Evolutionary conservation across 2,329 filamentous ascomycete species (phyloP).

Genomic region (Xenoacremonium recifei): DNA sequence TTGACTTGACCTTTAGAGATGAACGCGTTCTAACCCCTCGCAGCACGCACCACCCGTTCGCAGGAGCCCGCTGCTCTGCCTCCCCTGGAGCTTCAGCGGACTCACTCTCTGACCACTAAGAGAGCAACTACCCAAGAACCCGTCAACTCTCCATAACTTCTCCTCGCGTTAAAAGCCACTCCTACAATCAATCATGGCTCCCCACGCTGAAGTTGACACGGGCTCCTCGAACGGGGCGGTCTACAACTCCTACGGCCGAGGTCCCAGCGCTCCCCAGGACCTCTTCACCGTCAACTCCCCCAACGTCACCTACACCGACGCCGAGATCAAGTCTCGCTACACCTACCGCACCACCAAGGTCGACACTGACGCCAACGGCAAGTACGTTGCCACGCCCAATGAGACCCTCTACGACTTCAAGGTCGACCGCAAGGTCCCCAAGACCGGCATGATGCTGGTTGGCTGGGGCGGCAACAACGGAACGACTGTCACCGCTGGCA

Average conservation of each 20-base stretch:
- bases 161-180: slow-evolving; percentile 28
- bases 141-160: slow-evolving; percentile 24
- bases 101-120: slow-evolving; percentile 59
- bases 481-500: slow-evolving; percentile 93
- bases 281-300: slow-evolving; percentile 88
- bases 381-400: slow-evolving; percentile 79
- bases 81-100: slow-evolving; percentile 80
- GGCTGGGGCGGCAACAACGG: slow-evolving; percentile 99
- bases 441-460: slow-evolving; percentile 95
- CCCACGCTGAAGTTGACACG: slow-evolving; percentile 70
- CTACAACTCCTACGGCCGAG: slow-evolving; percentile 34
- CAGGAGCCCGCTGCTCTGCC: slow-evolving; percentile 91
- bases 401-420: slow-evolving; percentile 97
- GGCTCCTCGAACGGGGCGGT: slow-evolving; percentile 63
- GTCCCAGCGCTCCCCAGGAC: slow-evolving; percentile 48
- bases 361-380: slow-evolving; percentile 67
- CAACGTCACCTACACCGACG: slow-evolving; percentile 87
- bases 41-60: slow-evolving; percentile 93
- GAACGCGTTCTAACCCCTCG: slow-evolving; percentile 24
- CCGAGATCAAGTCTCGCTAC: slow-evolving; percentile 89
- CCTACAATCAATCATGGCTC: slow-evolving; percentile 84
- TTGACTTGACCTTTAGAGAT: slow-evolving; percentile 1
- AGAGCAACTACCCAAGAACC: slow-evolving; percentile 30
- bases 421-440: slow-evolving; percentile 89
- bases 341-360: slow-evolving; percentile 93